Evolutionary conservation across 768 basidiomycete genomes (phyloP), one percentile per base, ranked within the genome.

Genomic region (Hypsizygus marmoreus): DNA sequence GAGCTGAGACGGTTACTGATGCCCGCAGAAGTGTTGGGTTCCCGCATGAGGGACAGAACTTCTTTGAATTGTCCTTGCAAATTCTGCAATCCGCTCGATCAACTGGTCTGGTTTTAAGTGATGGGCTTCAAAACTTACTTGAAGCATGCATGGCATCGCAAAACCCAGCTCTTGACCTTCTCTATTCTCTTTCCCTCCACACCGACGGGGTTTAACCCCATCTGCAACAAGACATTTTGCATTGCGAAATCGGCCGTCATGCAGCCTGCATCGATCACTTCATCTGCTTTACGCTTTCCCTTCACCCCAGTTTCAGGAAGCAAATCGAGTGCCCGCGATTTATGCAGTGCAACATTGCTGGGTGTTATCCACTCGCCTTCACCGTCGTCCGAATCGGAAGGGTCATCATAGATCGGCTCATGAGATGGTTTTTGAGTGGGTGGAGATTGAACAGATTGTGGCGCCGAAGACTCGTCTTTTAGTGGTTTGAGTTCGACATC

Each of bases 221-320:
- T 94, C 65, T 97, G 95, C 40, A 99, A 67, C 52, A 95, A 68
- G 16, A 98, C 91, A 59, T 99, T 99, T 68, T 99, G 97, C 85
- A 99, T 97, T 13, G 97, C 97, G 65, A 94, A 98, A 78, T 99
- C 97, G 16, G 91, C 91, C 7, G 97, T 98, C 89, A 98, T 93
- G 63, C 95, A 97, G 13, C 94, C 97, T 4, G 80, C 82, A 41
- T 74, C 75, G 35, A 95, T 57, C 0, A 54, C 29, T 34, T 73
- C 69, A 13, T 73, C 64, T 31, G 72, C 60, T 38, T 64, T 66
- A 45, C 72, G 58, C 54, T 71, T 70, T 46, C 69, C 57, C 36
- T 69, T 70, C 23, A 58, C 62, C 4, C 56, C 51, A n/a, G 68
- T 66, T 16, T 77, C 72, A 3, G 93, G 88, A 23, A 95, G 75